These are phyloP conservation scores for Peronospora belbahrii DNA, from an alignment of 352 stramenopile species.

Conservation along the genomic window DNA sequence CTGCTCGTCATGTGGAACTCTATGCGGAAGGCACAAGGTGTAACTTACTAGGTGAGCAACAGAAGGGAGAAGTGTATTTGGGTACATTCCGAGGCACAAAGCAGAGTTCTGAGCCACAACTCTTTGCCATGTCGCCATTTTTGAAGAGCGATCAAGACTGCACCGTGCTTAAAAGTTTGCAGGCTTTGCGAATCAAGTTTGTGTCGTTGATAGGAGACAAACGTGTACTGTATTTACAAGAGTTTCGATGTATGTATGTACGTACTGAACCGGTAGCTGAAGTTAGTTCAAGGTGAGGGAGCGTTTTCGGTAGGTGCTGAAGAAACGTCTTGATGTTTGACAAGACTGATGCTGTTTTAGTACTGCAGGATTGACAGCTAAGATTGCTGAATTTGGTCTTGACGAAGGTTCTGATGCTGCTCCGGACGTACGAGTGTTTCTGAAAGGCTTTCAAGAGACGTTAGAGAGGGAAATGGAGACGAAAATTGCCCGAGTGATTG, in stretches of 20 bases:
- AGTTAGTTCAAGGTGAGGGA: slow-evolving; percentile 10
- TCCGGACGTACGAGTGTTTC: slow-evolving; percentile 27
- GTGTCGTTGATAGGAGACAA: slow-evolving; percentile 64
- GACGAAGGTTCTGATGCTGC: neutral
- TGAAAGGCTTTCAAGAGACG: slow-evolving; percentile 51
- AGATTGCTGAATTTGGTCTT: slow-evolving; percentile 14
- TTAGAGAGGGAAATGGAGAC: slow-evolving; percentile 58
- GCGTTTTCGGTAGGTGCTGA: neutral
- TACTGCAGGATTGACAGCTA: slow-evolving; percentile 8
- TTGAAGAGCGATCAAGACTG: slow-evolving; percentile 38
- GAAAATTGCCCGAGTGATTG: slow-evolving; percentile 50
- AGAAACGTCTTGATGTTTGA: neutral
- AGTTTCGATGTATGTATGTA: slow-evolving; percentile 39
- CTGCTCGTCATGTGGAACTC: slow-evolving; percentile 64
- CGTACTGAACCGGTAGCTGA: slow-evolving; percentile 14
- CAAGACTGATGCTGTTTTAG: slow-evolving; percentile 6
- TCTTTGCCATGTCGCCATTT: slow-evolving; percentile 38
- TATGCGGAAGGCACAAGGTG: slow-evolving; percentile 40
- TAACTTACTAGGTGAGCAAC: slow-evolving; percentile 50
- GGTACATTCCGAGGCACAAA: slow-evolving; percentile 55
- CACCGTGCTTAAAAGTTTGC: slow-evolving; percentile 48
- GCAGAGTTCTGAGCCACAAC: slow-evolving; percentile 14
- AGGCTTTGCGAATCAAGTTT: slow-evolving; percentile 56
- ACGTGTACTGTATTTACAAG: slow-evolving; percentile 26
- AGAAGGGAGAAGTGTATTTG: slow-evolving; percentile 61